Evolutionary conservation across 768 basidiomycete species (phyloP).

Genomic region (Boletales sp.): DNA sequence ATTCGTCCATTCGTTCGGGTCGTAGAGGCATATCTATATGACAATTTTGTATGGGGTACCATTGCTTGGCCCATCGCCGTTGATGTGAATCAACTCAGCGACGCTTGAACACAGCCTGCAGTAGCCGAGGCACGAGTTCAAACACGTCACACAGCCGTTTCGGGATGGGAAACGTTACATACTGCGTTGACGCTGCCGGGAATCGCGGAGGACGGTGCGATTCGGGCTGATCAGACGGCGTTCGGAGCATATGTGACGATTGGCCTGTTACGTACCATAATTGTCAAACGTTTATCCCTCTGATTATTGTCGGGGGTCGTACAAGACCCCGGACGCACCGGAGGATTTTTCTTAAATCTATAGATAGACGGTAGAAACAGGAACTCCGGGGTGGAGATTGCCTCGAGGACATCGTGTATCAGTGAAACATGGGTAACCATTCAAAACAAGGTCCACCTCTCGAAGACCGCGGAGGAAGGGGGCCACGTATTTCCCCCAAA

Average conservation of each 20-base stretch:
- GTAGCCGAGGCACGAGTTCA: conserved; percentile 29
- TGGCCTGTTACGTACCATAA: conserved; percentile 19
- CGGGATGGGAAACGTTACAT: conserved; percentile 29
- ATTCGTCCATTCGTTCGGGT: conserved; percentile 40
- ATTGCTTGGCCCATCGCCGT: conserved; percentile 21
- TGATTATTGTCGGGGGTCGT: conserved; percentile 10
- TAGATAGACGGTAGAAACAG: conserved; percentile 29
- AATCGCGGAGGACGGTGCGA: conserved; percentile 24
- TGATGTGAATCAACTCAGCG: conserved; percentile 27
- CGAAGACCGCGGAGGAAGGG: conserved; percentile 22
- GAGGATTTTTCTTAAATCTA: conserved; percentile 16
- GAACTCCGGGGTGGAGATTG: conserved; percentile 21
- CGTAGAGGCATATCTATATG: conserved; percentile 30
- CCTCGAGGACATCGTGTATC: conserved; percentile 18
- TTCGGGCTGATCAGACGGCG: conserved; percentile 24
- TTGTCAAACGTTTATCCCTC: conserved; percentile 6
- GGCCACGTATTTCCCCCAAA: conserved; percentile 6
- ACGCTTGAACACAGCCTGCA: conserved; percentile 25
- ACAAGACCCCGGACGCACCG: conserved; percentile 13
- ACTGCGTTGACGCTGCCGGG: conserved; percentile 15
- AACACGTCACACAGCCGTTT: conserved; percentile 30
- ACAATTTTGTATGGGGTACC: conserved; percentile 26
- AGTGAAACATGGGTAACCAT: conserved; percentile 24
- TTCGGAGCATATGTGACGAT: conserved; percentile 20
- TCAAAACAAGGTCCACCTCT: conserved; percentile 7